Evolutionary conservation across 768 basidiomycete species (phyloP).

Genomic region (Boletales sp.): DNA sequence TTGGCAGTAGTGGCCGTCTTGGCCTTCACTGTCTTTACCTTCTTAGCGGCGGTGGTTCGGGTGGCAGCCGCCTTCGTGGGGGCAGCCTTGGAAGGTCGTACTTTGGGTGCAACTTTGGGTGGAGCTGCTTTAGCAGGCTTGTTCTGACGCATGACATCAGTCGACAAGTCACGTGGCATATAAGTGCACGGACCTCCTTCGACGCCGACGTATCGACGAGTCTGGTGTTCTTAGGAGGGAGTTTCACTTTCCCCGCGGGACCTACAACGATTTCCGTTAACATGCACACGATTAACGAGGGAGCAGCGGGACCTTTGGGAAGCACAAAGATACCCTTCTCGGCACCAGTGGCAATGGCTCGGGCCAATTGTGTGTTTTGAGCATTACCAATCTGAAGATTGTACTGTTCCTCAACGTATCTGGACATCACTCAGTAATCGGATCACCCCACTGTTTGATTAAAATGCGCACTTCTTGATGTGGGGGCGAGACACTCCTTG

Average conservation of each 20-base stretch:
- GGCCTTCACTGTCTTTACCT: conserved; percentile 32
- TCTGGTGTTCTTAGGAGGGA: conserved; percentile 57
- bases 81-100: conserved; percentile 27
- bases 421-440: conserved; percentile 30
- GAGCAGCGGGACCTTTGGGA: conserved; percentile 67
- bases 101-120: conserved; percentile 23
- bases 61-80: conserved; percentile 19
- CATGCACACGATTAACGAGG: background rate
- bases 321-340: conserved; percentile 82
- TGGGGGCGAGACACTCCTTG: conserved; percentile 83
- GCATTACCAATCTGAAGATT: conserved; percentile 75
- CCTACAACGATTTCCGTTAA: conserved; percentile 23
- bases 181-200: conserved; percentile 50
- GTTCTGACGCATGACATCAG: conserved; percentile 21
- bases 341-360: conserved; percentile 75
- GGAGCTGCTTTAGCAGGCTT: conserved; percentile 30
- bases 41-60: conserved; percentile 25
- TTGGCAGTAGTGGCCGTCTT: conserved; percentile 27
- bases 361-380: conserved; percentile 74
- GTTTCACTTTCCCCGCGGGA: conserved; percentile 58
- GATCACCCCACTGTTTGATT: conserved; percentile 6
- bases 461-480: conserved; percentile 80
- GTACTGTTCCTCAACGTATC: conserved; percentile 83
- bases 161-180: conserved; percentile 19
- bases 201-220: conserved; percentile 48